These are phyloP conservation scores for Xylaria sp. DNA, from an alignment of 2,329 filamentous ascomycete genomes.

Conservation along the genomic window DNA sequence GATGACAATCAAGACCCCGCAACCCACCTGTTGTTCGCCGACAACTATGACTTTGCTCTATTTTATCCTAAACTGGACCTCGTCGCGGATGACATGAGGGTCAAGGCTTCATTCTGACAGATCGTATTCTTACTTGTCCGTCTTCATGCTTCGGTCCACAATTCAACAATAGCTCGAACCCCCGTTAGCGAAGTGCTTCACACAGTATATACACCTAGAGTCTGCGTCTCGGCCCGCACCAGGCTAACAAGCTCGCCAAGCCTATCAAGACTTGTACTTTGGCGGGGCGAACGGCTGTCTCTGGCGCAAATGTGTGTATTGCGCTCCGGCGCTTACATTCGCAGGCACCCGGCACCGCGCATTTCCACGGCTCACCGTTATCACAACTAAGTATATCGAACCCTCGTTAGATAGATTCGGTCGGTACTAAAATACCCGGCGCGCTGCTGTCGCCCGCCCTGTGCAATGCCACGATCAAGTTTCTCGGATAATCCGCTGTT, in stretches of 20 bases:
- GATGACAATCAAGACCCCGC: constrained; percentile 29
- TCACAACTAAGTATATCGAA: neutral
- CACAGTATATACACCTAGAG: constrained; percentile 6
- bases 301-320: constrained; percentile 18
- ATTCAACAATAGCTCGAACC: neutral
- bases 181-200: neutral
- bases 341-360: constrained; percentile 10
- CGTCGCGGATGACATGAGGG: constrained; percentile 16
- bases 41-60: constrained; percentile 1
- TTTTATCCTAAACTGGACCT: neutral
- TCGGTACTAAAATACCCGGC: constrained; percentile 4
- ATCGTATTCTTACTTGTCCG: neutral
- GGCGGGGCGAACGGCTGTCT: constrained; percentile 28
- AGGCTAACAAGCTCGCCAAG: constrained; percentile 27
- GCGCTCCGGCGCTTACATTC: constrained; percentile 26
- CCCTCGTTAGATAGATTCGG: neutral
- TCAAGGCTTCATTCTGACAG: neutral
- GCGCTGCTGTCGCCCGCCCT: constrained; percentile 18
- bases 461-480: constrained; percentile 53
- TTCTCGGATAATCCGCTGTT: constrained; percentile 66
- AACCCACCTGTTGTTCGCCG: constrained; percentile 15
- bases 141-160: neutral
- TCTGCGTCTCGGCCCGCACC: constrained; percentile 21
- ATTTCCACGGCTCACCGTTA: neutral
- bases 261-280: constrained; percentile 12